These are phyloP conservation scores for Petunia hybrid DNA, from an alignment of 305 asterid genomes.

Conservation along the genomic window DNA sequence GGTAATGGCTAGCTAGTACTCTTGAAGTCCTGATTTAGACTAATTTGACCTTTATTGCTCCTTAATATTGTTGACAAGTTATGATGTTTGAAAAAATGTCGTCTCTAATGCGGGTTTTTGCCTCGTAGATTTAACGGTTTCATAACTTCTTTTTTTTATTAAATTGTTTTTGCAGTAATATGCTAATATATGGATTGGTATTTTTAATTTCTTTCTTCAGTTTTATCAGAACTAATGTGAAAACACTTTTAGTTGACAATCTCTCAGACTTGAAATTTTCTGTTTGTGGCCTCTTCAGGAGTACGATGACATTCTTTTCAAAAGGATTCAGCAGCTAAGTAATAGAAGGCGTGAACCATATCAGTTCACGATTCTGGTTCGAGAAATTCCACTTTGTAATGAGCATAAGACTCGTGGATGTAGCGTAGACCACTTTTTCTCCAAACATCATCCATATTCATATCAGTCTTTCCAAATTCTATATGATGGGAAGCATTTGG, in stretches of 20 bases:
- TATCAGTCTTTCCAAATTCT: conserved; percentile 80
- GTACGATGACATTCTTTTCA: conserved; percentile 64
- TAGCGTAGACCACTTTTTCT: conserved; percentile 76
- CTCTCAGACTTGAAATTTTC: conserved; percentile 17
- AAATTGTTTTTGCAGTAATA: not conserved
- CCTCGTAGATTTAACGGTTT: conserved; percentile 17
- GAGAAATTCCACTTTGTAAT: conserved; percentile 84
- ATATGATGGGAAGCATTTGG: conserved; percentile 77
- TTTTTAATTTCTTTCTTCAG: not conserved
- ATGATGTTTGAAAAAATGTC: not conserved
- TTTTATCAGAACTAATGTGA: not conserved
- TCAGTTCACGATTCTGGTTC: conserved; percentile 91
- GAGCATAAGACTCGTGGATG: conserved; percentile 86
- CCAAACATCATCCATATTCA: conserved; percentile 76
- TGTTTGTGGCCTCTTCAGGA: conserved; percentile 58
- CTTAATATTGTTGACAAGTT: not conserved
- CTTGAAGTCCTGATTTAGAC: not conserved
- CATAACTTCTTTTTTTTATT: not conserved
- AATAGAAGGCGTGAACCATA: conserved; percentile 78
- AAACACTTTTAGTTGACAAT: not conserved
- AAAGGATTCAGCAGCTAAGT: conserved; percentile 74
- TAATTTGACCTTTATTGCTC: conserved; percentile 18
- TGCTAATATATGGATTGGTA: not conserved
- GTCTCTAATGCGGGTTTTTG: conserved; percentile 13
- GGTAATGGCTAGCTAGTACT: conserved; percentile 49